These are phyloP conservation scores for Pleurozium schreberi DNA, from an alignment of 225 moss, liverwort and hornwort species.

Conservation along the genomic window DNA sequence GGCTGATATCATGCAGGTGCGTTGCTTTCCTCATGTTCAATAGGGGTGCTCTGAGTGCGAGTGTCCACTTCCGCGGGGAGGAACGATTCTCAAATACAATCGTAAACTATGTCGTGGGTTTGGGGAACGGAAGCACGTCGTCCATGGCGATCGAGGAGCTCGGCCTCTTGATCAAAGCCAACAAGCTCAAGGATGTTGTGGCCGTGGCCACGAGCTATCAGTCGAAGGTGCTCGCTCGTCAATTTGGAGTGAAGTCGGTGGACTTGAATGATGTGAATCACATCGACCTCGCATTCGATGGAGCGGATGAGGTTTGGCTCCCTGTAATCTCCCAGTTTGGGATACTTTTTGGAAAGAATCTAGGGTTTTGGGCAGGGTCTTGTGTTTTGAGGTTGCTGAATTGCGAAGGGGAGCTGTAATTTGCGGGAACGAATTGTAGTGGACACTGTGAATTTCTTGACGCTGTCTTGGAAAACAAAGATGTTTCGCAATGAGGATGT, in stretches of 20 bases:
- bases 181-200: constrained; percentile 80
- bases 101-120: constrained; percentile 21
- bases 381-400: not conserved
- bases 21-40: not conserved
- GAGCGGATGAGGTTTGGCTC: constrained; percentile 71
- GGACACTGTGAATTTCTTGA: not conserved
- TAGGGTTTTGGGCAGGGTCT: constrained; percentile 17
- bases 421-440: not conserved
- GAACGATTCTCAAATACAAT: not conserved
- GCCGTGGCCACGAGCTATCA: constrained; percentile 91
- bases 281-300: constrained; percentile 94
- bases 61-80: not conserved
- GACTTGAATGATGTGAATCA: constrained; percentile 90
- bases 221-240: constrained; percentile 80
- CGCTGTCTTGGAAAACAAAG: not conserved
- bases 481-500: not conserved
- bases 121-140: constrained; percentile 87
- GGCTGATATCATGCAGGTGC: constrained; percentile 40
- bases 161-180: constrained; percentile 56
- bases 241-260: constrained; percentile 84
- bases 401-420: not conserved
- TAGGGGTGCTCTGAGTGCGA: not conserved
- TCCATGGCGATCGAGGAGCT: constrained; percentile 95
- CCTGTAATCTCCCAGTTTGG: not conserved
- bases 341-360: not conserved